These are phyloP conservation scores for Microstegium vimineum DNA, from an alignment of 176 grass and related monocot genomes.

Conservation along the genomic window DNA sequence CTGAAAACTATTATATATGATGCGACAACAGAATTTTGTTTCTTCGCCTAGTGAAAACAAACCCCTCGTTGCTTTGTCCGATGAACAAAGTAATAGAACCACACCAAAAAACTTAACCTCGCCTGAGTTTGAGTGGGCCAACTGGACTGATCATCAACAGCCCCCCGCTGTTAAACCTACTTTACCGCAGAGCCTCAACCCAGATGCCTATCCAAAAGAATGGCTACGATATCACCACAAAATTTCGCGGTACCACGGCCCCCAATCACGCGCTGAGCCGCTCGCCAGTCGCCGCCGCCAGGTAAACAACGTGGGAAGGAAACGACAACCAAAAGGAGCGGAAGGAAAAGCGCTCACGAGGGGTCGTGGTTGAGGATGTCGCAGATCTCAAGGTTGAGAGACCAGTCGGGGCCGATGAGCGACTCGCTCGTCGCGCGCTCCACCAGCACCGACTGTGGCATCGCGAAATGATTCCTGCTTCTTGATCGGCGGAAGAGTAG, in stretches of 20 bases:
- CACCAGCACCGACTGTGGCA: conserved; percentile 56
- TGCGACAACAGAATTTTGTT: not conserved
- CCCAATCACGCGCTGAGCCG: not conserved
- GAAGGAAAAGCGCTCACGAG: conserved; percentile 41
- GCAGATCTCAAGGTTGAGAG: conserved; percentile 95
- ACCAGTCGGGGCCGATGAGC: conserved; percentile 80
- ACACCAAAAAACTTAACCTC: not conserved
- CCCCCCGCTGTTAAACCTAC: not conserved
- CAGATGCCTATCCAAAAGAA: not conserved
- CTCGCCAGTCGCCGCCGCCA: not conserved
- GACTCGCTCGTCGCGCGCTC: conserved; percentile 81
- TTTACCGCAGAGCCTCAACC: not conserved
- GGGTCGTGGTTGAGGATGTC: conserved; percentile 88
- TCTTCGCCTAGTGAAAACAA: not conserved
- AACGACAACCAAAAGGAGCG: not conserved
- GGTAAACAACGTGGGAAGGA: not conserved
- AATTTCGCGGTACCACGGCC: not conserved
- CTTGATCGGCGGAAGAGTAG: not conserved
- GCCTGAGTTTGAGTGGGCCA: not conserved
- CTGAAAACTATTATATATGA: not conserved
- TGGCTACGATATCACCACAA: not conserved
- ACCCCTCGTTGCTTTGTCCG: not conserved
- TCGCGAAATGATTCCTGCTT: not conserved
- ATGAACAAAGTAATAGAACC: not conserved
- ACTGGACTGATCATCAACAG: not conserved